Conservation (phyloP, 2,329 filamentous ascomycete genomes). For the Arthrobotrys conoides region DNA sequence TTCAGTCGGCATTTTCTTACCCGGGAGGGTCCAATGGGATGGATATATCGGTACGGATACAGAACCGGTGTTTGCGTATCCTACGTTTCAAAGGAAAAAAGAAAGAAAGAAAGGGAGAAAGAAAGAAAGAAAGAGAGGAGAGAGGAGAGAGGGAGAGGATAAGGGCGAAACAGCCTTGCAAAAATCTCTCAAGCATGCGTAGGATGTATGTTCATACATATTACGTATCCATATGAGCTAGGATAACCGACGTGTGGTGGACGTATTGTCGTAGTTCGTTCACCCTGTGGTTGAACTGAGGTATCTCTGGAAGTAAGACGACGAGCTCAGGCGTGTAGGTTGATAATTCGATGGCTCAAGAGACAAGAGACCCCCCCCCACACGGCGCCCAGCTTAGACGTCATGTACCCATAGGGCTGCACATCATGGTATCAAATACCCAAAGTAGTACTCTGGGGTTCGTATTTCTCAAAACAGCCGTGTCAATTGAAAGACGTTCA, state of each 20-base stretch:
- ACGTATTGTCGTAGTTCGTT: slow-evolving; percentile 1
- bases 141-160: neutral
- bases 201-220: slow-evolving; percentile 21
- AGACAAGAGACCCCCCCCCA: slow-evolving; percentile 9
- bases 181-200: slow-evolving; percentile 24
- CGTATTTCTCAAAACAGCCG: neutral
- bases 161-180: neutral
- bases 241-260: slow-evolving; percentile 12
- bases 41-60: slow-evolving; percentile 25
- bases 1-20: slow-evolving; percentile 52
- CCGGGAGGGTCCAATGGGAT: slow-evolving; percentile 30
- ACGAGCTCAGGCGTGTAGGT: slow-evolving; percentile 1
- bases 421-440: neutral
- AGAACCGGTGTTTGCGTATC: slow-evolving; percentile 1
- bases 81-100: slow-evolving; percentile 12
- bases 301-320: slow-evolving; percentile 12
- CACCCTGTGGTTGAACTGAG: neutral
- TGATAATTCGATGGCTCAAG: slow-evolving; percentile 13
- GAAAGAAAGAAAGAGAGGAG: no score
- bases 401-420: neutral
- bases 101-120: slow-evolving; percentile 3
- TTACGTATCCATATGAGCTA: slow-evolving; percentile 13
- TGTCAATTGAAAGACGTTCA: slow-evolving; percentile 18
- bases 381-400: neutral
- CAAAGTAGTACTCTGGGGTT: neutral